A percentile compares a stretch with the other conserved stretches of the same genome.
Evolutionary conservation across 1,284 basidiomycete species (phyloP).

Genomic region (Ceratobasidium sp.): DNA sequence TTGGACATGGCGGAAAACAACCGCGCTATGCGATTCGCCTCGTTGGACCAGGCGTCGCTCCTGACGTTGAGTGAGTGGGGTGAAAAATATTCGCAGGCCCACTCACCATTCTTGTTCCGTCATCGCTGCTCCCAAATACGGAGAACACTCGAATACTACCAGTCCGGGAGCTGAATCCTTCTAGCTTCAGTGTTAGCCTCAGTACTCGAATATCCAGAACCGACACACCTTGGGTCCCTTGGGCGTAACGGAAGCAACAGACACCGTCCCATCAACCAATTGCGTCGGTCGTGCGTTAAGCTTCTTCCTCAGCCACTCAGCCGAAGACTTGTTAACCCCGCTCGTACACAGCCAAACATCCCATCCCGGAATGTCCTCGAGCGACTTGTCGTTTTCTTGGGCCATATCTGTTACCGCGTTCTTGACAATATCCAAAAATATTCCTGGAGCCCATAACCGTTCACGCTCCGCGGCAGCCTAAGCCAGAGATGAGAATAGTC

Average conservation of each 20-base stretch:
- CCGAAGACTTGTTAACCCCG: slow-evolving; percentile 34
- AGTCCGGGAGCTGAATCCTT: slow-evolving; percentile 33
- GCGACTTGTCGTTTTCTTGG: not conserved
- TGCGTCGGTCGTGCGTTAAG: slow-evolving; percentile 30
- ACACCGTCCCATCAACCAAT: slow-evolving; percentile 31
- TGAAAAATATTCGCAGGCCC: not conserved
- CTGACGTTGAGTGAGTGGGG: not conserved
- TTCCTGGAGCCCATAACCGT: slow-evolving; percentile 29
- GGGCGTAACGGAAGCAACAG: slow-evolving; percentile 16
- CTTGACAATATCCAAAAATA: slow-evolving; percentile 29
- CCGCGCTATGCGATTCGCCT: slow-evolving; percentile 27
- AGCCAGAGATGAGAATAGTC: not conserved
- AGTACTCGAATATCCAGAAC: not conserved
- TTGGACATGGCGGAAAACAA: slow-evolving; percentile 34
- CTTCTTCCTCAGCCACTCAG: slow-evolving; percentile 32
- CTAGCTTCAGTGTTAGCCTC: not conserved
- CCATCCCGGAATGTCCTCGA: slow-evolving; percentile 25
- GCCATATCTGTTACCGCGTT: not conserved
- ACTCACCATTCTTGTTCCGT: slow-evolving; percentile 28
- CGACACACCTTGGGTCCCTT: slow-evolving; percentile 5
- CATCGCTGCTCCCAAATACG: slow-evolving; percentile 33
- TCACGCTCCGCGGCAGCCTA: slow-evolving; percentile 33
- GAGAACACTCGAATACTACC: slow-evolving; percentile 33
- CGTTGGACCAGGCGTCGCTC: slow-evolving; percentile 30
- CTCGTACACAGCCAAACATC: slow-evolving; percentile 35